A percentile compares a stretch with the other conserved stretches of the same genome.
phyloP scores from a whole-genome alignment of 768 basidiomycete species.

The Tylopilus plumbeoviolaceoides region DNA sequence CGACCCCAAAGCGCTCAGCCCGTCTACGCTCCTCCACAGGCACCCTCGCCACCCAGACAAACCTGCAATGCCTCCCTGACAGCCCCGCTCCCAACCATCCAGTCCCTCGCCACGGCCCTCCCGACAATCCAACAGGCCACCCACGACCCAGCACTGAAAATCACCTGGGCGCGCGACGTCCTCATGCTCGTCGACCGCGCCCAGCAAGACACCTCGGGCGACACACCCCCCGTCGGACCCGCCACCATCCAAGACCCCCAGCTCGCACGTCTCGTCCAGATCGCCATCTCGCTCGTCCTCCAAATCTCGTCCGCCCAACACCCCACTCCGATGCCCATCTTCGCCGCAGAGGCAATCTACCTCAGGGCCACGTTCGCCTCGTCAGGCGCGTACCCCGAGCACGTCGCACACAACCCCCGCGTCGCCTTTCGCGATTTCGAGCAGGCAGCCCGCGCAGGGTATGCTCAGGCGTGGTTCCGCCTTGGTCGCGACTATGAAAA shows the following conservation, averaged over 20 bases:
- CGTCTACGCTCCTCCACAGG: conserved; percentile 16
- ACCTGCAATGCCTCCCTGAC: conserved; percentile 49
- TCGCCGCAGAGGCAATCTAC: conserved; percentile 71
- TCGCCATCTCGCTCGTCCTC: conserved; percentile 64
- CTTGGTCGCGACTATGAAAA: conserved; percentile 90
- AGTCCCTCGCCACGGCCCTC: conserved; percentile 51
- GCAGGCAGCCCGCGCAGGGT: conserved; percentile 72
- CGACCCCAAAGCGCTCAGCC: conserved; percentile 15
- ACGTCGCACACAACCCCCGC: conserved; percentile 63
- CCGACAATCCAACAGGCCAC: conserved; percentile 48
- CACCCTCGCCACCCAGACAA: conserved; percentile 24
- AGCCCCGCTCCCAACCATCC: conserved; percentile 62
- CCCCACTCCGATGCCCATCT: conserved; percentile 34
- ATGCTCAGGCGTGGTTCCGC: conserved; percentile 82
- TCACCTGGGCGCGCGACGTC: conserved; percentile 83
- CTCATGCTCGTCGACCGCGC: conserved; percentile 69
- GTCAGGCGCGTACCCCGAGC: conserved; percentile 66
- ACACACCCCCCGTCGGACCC: conserved; percentile 47
- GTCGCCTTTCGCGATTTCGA: conserved; percentile 90
- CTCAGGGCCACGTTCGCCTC: conserved; percentile 71
- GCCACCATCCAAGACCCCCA: conserved; percentile 54
- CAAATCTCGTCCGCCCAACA: conserved; percentile 42
- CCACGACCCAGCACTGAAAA: conserved; percentile 55
- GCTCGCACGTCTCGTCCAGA: conserved; percentile 54
- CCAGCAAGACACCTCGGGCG: conserved; percentile 35